A percentile compares a stretch with the other conserved stretches of the same genome.
Evolutionary conservation across 768 basidiomycete genomes (phyloP).

Genomic region (Suillus variegatus): DNA sequence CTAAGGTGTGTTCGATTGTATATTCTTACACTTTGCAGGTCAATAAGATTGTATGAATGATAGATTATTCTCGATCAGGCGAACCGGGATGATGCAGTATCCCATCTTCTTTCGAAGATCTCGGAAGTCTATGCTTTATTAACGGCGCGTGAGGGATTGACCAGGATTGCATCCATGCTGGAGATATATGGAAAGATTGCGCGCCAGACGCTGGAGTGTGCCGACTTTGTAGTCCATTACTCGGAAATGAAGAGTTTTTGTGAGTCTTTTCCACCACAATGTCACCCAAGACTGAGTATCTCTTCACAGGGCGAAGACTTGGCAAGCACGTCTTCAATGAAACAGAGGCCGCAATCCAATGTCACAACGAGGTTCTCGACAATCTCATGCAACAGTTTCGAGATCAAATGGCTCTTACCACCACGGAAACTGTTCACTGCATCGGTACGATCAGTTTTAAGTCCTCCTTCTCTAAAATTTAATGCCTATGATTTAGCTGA

Average conservation of each 20-base stretch:
- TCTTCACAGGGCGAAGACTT: neutral
- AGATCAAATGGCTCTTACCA: neutral
- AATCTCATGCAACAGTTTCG: conserved; percentile 5
- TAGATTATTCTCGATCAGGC: conserved; percentile 8
- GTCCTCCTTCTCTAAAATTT: too few relatives aligned
- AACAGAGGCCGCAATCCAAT: neutral
- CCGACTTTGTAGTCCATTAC: too few relatives aligned
- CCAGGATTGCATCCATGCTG: neutral
- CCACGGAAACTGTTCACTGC: too few relatives aligned
- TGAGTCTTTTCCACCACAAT: neutral
- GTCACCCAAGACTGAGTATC: conserved; percentile 1
- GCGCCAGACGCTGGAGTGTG: too few relatives aligned
- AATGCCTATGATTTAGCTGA: neutral
- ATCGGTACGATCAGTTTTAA: too few relatives aligned
- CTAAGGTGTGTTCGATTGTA: neutral
- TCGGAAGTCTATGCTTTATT: neutral
- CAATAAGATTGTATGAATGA: too few relatives aligned
- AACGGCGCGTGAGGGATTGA: neutral
- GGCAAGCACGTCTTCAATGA: neutral
- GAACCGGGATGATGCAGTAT: neutral
- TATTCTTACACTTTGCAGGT: too few relatives aligned
- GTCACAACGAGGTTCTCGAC: neutral
- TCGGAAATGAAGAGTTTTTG: too few relatives aligned
- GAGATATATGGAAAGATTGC: too few relatives aligned
- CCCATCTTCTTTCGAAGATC: conserved; percentile 5